phyloP scores from a whole-genome alignment of 2,329 filamentous ascomycete genomes.

The Diaporthe vaccinii region DNA sequence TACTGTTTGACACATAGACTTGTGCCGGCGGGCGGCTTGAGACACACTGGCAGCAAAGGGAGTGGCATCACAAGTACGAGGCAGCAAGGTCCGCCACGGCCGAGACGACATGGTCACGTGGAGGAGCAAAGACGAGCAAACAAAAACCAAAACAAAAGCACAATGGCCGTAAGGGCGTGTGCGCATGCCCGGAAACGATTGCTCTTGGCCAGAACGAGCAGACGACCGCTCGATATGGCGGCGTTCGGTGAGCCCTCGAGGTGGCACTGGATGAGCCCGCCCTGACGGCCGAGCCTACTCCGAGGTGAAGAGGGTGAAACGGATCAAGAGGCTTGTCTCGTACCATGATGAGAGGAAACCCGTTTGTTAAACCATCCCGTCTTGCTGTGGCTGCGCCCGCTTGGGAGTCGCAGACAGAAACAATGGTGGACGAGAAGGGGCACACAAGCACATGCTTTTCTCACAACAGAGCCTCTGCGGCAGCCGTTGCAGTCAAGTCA shows the following conservation, averaged over 20 bases:
- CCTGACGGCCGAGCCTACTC: background rate
- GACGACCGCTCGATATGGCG: background rate
- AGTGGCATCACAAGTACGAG: background rate
- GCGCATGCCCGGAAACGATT: background rate
- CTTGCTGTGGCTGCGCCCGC: background rate
- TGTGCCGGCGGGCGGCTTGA: background rate
- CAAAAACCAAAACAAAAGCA: background rate
- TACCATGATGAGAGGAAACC: background rate
- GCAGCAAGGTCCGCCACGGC: background rate
- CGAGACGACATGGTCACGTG: background rate
- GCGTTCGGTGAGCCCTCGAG: background rate
- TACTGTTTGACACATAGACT: background rate
- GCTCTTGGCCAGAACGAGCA: background rate
- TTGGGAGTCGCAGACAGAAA: slow-evolving; percentile 2
- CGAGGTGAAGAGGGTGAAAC: slow-evolving; percentile 28
- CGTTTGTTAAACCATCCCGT: slow-evolving; percentile 12
- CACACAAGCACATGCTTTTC: background rate
- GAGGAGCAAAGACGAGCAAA: background rate
- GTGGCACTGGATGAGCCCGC: background rate
- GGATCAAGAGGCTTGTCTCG: slow-evolving; percentile 37
- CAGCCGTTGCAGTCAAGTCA: slow-evolving; percentile 7
- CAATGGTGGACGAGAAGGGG: background rate
- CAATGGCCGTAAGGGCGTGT: background rate
- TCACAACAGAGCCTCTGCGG: background rate
- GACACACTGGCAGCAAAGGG: background rate